A percentile compares a stretch with the other conserved stretches of the same genome.
These are phyloP conservation scores for Candida nitratophila DNA, from an alignment of 805 yeast genomes.

Conservation along the genomic window DNA sequence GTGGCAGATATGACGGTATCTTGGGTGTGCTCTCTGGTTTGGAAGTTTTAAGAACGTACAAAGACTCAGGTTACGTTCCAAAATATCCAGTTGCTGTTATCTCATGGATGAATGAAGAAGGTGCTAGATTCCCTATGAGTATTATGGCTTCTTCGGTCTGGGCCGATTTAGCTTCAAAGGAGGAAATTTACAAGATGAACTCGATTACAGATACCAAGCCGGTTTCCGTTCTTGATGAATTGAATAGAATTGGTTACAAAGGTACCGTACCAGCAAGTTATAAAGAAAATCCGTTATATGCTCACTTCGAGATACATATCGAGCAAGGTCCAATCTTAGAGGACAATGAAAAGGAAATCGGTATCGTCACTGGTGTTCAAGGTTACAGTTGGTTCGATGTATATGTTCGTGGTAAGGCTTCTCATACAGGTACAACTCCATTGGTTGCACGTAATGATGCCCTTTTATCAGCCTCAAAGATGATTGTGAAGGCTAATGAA, in stretches of 20 bases:
- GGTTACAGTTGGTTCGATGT: conserved; percentile 58
- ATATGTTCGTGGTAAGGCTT: conserved; percentile 54
- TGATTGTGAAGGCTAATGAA: conserved; percentile 50
- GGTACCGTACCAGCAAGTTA: conserved; percentile 46
- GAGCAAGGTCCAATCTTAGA: conserved; percentile 75
- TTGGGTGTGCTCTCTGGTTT: conserved; percentile 62
- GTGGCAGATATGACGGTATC: conserved; percentile 72
- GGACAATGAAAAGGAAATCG: conserved; percentile 46
- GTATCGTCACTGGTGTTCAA: conserved; percentile 62
- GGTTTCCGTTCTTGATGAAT: conserved; percentile 46
- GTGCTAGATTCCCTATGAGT: conserved; percentile 67
- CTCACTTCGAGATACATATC: conserved; percentile 70
- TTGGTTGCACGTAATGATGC: conserved; percentile 56
- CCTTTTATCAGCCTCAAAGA: conserved; percentile 46
- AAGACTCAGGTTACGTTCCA: conserved; percentile 52
- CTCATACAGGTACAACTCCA: conserved; percentile 74
- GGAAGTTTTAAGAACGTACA: conserved; percentile 59
- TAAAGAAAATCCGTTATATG: conserved; percentile 47
- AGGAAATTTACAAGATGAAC: conserved; percentile 42
- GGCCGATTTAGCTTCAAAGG: conserved; percentile 44
- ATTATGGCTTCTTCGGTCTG: conserved; percentile 64
- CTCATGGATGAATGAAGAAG: conserved; percentile 75
- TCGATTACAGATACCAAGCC: conserved; percentile 47
- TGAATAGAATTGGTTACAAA: conserved; percentile 54
- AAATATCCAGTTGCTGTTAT: conserved; percentile 59